These are phyloP conservation scores for Hibiscus trionum DNA, from an alignment of 345 rosid species.

Conservation along the genomic window DNA sequence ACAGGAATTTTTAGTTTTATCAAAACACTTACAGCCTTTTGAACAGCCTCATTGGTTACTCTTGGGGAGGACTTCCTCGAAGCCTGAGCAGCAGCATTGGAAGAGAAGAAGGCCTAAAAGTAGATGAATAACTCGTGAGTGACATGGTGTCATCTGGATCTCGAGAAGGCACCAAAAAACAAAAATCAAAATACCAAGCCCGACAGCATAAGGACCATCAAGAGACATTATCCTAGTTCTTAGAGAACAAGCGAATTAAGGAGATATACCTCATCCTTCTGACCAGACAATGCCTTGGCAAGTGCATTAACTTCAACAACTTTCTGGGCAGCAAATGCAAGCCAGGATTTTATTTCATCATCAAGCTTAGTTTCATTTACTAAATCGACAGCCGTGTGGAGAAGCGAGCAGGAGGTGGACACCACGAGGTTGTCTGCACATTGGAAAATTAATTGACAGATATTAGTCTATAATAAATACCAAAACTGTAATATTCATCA, in stretches of 20 bases:
- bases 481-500: not conserved
- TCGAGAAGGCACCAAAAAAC: not conserved
- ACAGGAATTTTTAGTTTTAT: not conserved
- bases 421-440: conserved; percentile 82
- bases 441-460: not conserved
- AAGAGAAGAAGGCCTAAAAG: conserved; percentile 67
- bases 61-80: conserved; percentile 89
- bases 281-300: conserved; percentile 90
- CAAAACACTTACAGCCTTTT: conserved; percentile 71
- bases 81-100: conserved; percentile 73
- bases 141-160: not conserved
- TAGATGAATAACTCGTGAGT: conserved; percentile 10
- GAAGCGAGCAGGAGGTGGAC: conserved; percentile 93
- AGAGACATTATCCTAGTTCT: not conserved
- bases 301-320: conserved; percentile 87
- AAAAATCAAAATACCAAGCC: not conserved
- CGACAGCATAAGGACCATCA: not conserved
- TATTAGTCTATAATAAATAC: not conserved
- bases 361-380: conserved; percentile 83
- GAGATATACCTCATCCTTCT: conserved; percentile 64
- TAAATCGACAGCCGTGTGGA: conserved; percentile 93
- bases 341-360: conserved; percentile 88
- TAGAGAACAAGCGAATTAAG: not conserved
- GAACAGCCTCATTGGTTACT: conserved; percentile 86
- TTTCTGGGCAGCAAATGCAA: conserved; percentile 97